phyloP scores from a whole-genome alignment of 2,329 filamentous ascomycete species.

The Aureobasidium namibiae region DNA sequence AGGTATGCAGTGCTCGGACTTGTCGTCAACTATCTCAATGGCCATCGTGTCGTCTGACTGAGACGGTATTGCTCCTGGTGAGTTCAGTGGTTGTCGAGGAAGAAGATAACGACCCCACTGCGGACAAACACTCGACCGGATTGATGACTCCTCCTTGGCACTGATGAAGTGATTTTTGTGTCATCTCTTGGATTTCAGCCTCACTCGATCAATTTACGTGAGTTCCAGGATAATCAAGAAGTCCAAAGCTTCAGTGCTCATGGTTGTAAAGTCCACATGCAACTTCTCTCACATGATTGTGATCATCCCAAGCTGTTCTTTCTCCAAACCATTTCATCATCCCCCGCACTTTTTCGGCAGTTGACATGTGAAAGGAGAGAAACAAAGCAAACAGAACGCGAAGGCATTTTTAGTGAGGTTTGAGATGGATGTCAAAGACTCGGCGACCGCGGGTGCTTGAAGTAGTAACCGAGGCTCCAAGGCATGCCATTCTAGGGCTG shows the following conservation, averaged over 20 bases:
- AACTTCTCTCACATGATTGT: constrained; percentile 1
- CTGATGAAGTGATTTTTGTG: neutral
- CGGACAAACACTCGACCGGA: neutral
- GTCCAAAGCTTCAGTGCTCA: neutral
- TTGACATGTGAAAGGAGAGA: constrained; percentile 7
- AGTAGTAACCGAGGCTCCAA: neutral
- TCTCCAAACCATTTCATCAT: constrained; percentile 2
- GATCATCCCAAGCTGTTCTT: neutral
- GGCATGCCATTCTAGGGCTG: neutral
- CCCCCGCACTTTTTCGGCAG: constrained; percentile 6
- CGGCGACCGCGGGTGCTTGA: neutral
- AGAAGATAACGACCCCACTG: neutral
- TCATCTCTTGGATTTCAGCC: no score
- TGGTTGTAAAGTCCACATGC: neutral
- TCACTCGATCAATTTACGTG: no score
- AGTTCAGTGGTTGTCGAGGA: neutral
- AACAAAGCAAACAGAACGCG: constrained; percentile 2
- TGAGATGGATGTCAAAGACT: neutral
- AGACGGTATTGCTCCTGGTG: neutral
- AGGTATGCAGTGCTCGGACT: constrained; percentile 66
- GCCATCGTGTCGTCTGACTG: neutral
- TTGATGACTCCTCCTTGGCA: constrained; percentile 3
- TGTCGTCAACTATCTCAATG: constrained; percentile 62
- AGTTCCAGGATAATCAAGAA: no score
- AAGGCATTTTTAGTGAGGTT: neutral